Base-by-base conservation (phyloP, 164 flowering plant species). In the Warburgia ugandensis region DNA sequence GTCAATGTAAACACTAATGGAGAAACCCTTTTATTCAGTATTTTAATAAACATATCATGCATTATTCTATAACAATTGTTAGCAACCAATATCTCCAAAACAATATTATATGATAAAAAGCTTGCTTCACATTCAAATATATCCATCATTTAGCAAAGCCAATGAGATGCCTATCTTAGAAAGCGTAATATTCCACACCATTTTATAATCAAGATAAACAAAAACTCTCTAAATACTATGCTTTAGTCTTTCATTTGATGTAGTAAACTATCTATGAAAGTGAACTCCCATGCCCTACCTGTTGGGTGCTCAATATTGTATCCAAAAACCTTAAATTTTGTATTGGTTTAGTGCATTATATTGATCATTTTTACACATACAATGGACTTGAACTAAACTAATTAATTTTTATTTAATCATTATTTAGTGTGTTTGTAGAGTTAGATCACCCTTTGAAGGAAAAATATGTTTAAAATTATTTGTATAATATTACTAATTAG, bases 211-310 rank as follows among this genome's bases (percentile, higher is more conserved):
- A 76, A 36, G 19, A 92, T 73, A 59, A 92, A 85, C 38, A 87
- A 58, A 36, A 73, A 59, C 63, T 91, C 98, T 50, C 58, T 67
- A 22, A 81, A 83, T 53, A 74, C 82, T 21, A 83, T 55, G 48
- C 78, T 75, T 59, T 87, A 92, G 26, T 77, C 86, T 59, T 77
- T 92, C 95, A 92, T 92, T 61, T 73, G 79, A 71, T 69, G 36
- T 55, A 92, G 59, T 53, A 92, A 58, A 27, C 57, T 58, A 67
- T 85, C 84, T 44, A 83, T 68, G 25, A 61, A 58, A 66, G 68
- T 76, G 60, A 87, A 85, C 62, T 81, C 81, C 29, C 48, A 37
- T 0, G 61, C 75, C n/a, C n/a, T n/a, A n/a, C n/a, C n/a, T n/a
- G n/a, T n/a, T n/a, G n/a, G n/a, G n/a, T n/a, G n/a, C n/a, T n/a